Evolutionary conservation across 1,139 yeast genomes (phyloP).

Genomic region (Candida frijolesensis): DNA sequence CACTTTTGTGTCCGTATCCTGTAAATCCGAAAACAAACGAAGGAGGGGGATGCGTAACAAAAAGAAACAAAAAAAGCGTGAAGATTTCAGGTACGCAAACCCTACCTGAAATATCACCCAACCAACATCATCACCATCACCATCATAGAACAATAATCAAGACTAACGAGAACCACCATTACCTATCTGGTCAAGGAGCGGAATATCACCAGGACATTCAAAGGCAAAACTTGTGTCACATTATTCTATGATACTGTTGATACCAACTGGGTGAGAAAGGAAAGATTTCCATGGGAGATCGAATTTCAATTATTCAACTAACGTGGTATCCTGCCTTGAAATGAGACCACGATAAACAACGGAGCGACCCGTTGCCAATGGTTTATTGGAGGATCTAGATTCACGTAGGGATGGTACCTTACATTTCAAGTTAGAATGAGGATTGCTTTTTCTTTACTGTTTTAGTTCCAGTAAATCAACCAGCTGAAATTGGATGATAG

Average conservation of each 20-base stretch:
- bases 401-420: constrained; percentile 1
- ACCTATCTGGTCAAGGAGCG: neutral
- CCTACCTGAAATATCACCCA: no score
- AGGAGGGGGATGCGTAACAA: no score
- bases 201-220: neutral
- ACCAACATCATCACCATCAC: no score
- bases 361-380: neutral
- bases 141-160: no score
- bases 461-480: neutral
- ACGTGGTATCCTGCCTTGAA: neutral
- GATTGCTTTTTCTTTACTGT: neutral
- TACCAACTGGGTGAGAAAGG: neutral
- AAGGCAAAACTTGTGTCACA: neutral
- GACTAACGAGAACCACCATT: no score
- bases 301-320: neutral
- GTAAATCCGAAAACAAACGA: no score
- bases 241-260: neutral
- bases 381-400: neutral
- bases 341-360: neutral
- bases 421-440: neutral
- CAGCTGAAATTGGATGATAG: no score
- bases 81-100: no score
- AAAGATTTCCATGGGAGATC: neutral
- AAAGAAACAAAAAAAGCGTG: no score
- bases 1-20: no score